Evolutionary conservation across 257 asterid genomes (phyloP).

Genomic region (Solanum etuberosum): DNA sequence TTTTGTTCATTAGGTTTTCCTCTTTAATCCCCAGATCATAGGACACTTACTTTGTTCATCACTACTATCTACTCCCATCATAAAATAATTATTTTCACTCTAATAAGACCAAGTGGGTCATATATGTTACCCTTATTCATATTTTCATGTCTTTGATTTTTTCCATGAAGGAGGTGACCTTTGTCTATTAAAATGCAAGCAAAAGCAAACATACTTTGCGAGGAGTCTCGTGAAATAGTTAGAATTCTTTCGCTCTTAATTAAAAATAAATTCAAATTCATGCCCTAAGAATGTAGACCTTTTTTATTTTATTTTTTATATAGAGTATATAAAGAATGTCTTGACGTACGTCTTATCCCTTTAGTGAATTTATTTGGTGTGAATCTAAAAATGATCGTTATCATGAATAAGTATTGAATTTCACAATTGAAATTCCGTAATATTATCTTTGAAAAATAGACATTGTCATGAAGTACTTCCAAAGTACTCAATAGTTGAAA

Average conservation of each 20-base stretch:
- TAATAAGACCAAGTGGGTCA: neutral
- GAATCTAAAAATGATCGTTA: neutral
- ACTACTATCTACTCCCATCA: neutral
- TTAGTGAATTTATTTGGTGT: too few relatives aligned
- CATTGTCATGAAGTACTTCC: neutral
- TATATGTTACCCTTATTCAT: neutral
- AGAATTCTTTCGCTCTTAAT: too few relatives aligned
- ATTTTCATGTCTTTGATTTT: too few relatives aligned
- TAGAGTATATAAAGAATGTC: too few relatives aligned
- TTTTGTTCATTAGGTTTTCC: too few relatives aligned
- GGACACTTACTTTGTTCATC: neutral
- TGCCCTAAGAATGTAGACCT: too few relatives aligned
- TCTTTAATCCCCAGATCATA: too few relatives aligned
- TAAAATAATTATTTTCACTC: neutral
- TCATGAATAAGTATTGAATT: neutral
- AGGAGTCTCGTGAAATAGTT: neutral
- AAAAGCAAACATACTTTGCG: neutral
- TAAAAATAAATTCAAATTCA: too few relatives aligned
- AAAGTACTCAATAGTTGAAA: neutral
- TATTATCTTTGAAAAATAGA: neutral
- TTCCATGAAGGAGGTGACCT: neutral
- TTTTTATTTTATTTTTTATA: too few relatives aligned
- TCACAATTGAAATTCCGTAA: neutral
- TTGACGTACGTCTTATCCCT: too few relatives aligned
- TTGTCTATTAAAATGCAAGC: neutral